These are phyloP conservation scores for Moricandia arvensis DNA, from an alignment of 345 rosid genomes.

Conservation along the genomic window DNA sequence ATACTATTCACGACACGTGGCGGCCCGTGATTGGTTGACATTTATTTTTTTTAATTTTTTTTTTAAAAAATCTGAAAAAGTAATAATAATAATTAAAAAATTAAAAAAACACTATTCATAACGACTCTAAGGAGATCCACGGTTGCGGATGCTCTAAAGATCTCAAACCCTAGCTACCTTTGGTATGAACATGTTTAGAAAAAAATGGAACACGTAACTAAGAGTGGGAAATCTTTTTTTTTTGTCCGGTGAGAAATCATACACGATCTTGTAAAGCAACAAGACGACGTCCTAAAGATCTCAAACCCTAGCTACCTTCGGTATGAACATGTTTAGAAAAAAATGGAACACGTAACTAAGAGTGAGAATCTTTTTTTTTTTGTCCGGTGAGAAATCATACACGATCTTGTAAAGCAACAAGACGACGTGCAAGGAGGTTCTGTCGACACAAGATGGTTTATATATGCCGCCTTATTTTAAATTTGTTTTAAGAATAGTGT, in stretches of 20 bases:
- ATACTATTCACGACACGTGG: no score
- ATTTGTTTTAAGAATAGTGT: background rate
- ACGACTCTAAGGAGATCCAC: no score
- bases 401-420: background rate
- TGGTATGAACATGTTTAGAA: background rate
- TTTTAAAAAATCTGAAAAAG: no score
- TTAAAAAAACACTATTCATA: no score
- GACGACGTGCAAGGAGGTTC: no score
- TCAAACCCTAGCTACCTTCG: background rate
- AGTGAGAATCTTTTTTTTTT: no score
- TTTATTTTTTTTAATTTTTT: no score
- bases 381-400: background rate
- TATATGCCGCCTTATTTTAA: background rate
- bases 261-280: background rate
- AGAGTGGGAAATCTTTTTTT: slow-evolving; percentile 6
- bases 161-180: background rate
- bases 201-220: background rate
- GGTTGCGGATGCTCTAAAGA: no score
- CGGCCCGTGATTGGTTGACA: no score
- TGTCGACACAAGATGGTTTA: slow-evolving; percentile 19
- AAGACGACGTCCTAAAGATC: no score
- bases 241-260: background rate
- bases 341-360: background rate
- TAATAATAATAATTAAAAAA: no score
- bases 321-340: background rate